A percentile compares a stretch with the other conserved stretches of the same genome.
These are phyloP conservation scores for Monosporascus sp. DNA, from an alignment of 2,329 filamentous ascomycete genomes.

Conservation along the genomic window DNA sequence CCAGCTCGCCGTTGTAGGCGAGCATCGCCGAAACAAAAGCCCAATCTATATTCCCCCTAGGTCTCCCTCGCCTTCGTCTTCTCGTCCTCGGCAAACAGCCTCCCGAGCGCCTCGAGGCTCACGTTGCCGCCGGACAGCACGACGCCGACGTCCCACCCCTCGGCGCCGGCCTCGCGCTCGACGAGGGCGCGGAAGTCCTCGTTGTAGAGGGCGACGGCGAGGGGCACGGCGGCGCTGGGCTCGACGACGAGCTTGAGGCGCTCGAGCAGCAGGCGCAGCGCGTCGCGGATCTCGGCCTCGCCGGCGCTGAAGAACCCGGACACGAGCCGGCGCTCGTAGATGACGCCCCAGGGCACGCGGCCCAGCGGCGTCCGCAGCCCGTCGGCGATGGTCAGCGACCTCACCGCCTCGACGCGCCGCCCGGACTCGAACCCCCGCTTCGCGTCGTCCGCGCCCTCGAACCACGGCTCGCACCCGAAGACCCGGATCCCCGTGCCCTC, in stretches of 20 bases:
- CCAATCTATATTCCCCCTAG: too few species aligned
- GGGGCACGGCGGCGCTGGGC: constrained; percentile 76
- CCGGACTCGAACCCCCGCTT: constrained; percentile 63
- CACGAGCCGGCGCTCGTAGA: constrained; percentile 67
- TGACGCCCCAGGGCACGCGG: constrained; percentile 66
- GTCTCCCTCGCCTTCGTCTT: neutral
- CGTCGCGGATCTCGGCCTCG: constrained; percentile 74
- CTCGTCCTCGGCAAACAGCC: constrained; percentile 36
- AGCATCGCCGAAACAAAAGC: too few species aligned
- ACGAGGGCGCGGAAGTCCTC: constrained; percentile 73
- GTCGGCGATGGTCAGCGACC: constrained; percentile 78
- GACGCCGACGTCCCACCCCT: constrained; percentile 66
- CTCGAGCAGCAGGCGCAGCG: constrained; percentile 76
- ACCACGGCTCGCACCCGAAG: constrained; percentile 81
- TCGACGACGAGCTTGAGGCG: constrained; percentile 87
- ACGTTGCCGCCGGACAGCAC: constrained; percentile 59
- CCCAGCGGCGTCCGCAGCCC: constrained; percentile 82
- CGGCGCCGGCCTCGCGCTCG: constrained; percentile 61
- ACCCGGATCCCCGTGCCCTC: constrained; percentile 67
- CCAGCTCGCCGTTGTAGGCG: too few species aligned
- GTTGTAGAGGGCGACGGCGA: constrained; percentile 79
- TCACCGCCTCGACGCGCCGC: constrained; percentile 60
- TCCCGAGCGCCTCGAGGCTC: constrained; percentile 46
- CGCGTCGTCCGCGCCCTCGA: constrained; percentile 79
- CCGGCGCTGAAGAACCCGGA: constrained; percentile 64